Evolutionary conservation across 2,329 filamentous ascomycete genomes (phyloP).

Genomic region (Herpotrichia juniperi): DNA sequence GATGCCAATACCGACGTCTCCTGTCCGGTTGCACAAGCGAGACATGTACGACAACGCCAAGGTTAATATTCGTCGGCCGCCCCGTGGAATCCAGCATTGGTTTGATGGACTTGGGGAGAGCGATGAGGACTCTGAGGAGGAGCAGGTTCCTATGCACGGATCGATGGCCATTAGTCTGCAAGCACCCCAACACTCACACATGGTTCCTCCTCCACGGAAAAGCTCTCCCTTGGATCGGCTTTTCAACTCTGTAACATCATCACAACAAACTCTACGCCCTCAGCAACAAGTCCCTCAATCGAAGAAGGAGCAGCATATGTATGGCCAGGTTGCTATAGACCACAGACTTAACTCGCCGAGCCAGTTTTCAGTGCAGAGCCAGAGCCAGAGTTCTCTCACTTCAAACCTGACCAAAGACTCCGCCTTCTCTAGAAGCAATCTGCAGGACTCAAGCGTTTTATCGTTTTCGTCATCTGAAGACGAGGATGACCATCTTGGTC

Average conservation of each 20-base stretch:
- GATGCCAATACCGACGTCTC: conserved; percentile 22
- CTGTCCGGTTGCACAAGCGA: conserved; percentile 34
- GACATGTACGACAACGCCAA: conserved; percentile 55
- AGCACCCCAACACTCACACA: conserved; percentile 9
- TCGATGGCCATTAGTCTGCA: conserved; percentile 16
- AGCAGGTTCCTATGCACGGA: conserved; percentile 15
- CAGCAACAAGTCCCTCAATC: conserved; percentile 18
- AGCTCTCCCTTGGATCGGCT: conserved; percentile 25
- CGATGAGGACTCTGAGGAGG: conserved; percentile 34
- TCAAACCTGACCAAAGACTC: conserved; percentile 43
- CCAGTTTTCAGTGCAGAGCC: conserved; percentile 29
- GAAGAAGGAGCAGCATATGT: conserved; percentile 20
- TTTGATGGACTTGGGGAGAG: conserved; percentile 55
- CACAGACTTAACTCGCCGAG: conserved; percentile 36
- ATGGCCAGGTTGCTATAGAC: not conserved
- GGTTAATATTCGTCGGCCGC: conserved; percentile 53
- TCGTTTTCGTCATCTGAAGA: conserved; percentile 49
- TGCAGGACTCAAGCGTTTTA: conserved; percentile 46
- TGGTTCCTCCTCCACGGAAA: conserved; percentile 22
- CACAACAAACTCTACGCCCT: conserved; percentile 16
- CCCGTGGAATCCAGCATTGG: conserved; percentile 57
- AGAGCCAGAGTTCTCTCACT: conserved; percentile 30
- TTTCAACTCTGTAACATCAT: conserved; percentile 9
- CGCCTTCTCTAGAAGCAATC: conserved; percentile 36
- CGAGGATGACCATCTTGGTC: conserved; percentile 30